Percentiles rank a stretch among this genome's conserved stretches.
Conservation (phyloP, 129 eudicot species). For the Saposhnikovia divaricata region DNA sequence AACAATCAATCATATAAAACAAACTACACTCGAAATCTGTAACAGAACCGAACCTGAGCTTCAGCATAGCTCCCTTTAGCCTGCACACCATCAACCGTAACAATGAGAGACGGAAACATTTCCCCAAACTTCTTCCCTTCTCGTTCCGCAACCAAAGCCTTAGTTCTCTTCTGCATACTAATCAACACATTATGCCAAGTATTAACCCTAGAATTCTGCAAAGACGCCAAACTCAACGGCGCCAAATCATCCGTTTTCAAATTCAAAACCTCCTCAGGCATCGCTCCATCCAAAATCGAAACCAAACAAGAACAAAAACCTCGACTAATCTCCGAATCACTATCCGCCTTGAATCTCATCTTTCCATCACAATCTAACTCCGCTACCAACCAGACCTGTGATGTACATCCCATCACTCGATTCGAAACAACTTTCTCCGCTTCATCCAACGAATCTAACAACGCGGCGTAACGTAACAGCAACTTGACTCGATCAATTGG, state of each 20-base stretch:
- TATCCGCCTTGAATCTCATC: constrained; percentile 63
- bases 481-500: constrained; percentile 65
- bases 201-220: constrained; percentile 58
- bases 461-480: constrained; percentile 40
- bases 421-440: constrained; percentile 30
- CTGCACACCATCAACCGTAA: constrained; percentile 49
- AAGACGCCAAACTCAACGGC: constrained; percentile 46
- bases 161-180: constrained; percentile 89
- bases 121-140: constrained; percentile 56
- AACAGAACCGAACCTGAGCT: constrained; percentile 58
- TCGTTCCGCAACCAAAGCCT: constrained; percentile 56
- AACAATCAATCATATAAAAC: background rate
- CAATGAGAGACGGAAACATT: constrained; percentile 73
- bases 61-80: constrained; percentile 92
- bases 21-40: background rate
- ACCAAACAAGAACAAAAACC: constrained; percentile 77
- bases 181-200: constrained; percentile 95
- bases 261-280: constrained; percentile 74
- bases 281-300: constrained; percentile 68
- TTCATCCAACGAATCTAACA: constrained; percentile 27
- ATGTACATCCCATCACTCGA: constrained; percentile 92
- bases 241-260: constrained; percentile 64
- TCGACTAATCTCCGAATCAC: constrained; percentile 78
- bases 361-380: constrained; percentile 33
- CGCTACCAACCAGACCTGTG: constrained; percentile 84